phyloP scores from a whole-genome alignment of 2,329 filamentous ascomycete species.

The Chaetomiaceae sp. region DNA sequence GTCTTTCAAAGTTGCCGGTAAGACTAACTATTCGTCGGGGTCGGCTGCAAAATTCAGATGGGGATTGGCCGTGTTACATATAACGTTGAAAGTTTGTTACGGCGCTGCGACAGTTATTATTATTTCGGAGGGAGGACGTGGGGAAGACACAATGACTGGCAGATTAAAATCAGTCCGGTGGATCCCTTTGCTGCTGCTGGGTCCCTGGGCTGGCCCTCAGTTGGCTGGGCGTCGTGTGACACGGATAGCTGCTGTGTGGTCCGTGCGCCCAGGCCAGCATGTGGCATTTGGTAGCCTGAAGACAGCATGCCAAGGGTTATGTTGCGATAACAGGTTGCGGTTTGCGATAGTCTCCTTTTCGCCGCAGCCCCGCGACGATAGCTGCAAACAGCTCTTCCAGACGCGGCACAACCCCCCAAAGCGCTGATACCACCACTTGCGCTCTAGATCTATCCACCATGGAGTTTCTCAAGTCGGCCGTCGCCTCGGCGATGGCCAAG shows the following conservation, averaged over 20 bases:
- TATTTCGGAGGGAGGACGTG: neutral
- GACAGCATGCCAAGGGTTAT: slow-evolving; percentile 12
- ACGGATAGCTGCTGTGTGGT: too few relatives aligned
- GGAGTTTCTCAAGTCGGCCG: slow-evolving; percentile 97
- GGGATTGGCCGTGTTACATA: neutral
- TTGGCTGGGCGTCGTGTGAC: too few relatives aligned
- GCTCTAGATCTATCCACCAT: slow-evolving; percentile 45
- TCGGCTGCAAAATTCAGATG: neutral
- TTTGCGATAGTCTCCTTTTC: slow-evolving; percentile 21
- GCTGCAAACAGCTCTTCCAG: neutral
- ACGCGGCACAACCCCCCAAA: neutral
- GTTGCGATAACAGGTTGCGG: slow-evolving; percentile 23
- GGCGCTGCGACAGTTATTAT: too few relatives aligned
- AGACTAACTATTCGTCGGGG: neutral
- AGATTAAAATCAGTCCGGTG: too few relatives aligned
- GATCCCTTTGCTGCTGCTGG: neutral
- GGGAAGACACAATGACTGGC: slow-evolving; percentile 3
- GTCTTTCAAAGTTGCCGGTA: neutral
- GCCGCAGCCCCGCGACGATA: neutral
- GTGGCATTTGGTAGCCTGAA: neutral
- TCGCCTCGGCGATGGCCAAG: slow-evolving; percentile 93
- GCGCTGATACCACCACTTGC: neutral
- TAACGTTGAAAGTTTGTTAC: too few relatives aligned
- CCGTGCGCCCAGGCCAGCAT: neutral
- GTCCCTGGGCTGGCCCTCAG: too few relatives aligned